Base-by-base conservation (phyloP, 75 land plant species). In the Isoetes taiwanensis region DNA sequence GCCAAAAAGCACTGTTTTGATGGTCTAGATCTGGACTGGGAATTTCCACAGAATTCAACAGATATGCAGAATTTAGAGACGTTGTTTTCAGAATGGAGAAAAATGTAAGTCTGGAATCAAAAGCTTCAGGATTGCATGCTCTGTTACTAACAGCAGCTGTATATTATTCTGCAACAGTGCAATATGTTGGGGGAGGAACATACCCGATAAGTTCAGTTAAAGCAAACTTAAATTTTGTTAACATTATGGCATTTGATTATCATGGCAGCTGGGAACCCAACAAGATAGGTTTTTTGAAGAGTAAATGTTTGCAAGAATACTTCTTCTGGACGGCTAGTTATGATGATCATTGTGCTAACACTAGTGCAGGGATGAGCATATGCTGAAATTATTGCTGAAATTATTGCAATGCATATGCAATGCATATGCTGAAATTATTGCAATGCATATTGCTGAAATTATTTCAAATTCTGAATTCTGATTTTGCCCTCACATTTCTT, bases 191-290 rank as follows among this genome's bases (percentile, higher is more conserved):
- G 23, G 50, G 50, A 46, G 50, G 50, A 46, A 46, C 50, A 4
- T 46, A 46, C 19, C 50, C 50, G 4, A 46, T 23, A n/a, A 46
- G 23, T 6, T 46, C 50, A n/a, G 23, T 46, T 4, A 46, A 46
- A 16, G 16, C 6, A 6, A 46, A 46, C 50, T 23, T 46, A 3
- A 23, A 46, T 23, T 46, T 19, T 19, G 50, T 46, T n/a, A 23
- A 23, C 21, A 5, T 46, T 4, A 46, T 46, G 50, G 50, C 50
- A n/a, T 46, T 46, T 19, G 50, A 46, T n/a, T 46, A 46, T 23
- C 50, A 46, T n/a, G 50, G 50, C 50, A 46, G 50, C 50, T 46
- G 50, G 50, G n/a, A 46, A 23, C 50, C 50, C 21, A 46, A 5
- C n/a, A 46, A 46, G 50, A 23, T 46, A 4, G 50, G 23, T 19